Evolutionary conservation across 768 basidiomycete species (phyloP).

Genomic region (Termitomyces heimii): DNA sequence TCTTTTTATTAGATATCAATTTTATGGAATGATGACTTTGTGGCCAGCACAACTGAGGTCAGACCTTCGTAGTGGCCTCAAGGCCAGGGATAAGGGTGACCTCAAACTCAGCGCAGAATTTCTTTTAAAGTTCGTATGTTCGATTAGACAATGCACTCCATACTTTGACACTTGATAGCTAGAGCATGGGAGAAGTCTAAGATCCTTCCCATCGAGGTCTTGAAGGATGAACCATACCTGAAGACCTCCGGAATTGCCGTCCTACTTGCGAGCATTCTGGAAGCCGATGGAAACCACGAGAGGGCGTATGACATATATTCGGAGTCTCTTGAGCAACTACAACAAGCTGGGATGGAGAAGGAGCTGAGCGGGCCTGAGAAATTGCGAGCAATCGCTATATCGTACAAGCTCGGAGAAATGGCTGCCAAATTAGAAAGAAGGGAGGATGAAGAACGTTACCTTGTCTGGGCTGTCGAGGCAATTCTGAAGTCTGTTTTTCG

Average conservation of each 20-base stretch:
- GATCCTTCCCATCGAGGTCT: conserved; percentile 30
- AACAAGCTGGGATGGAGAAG: conserved; percentile 16
- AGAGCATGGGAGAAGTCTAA: conserved; percentile 56
- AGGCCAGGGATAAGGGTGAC: conserved; percentile 56
- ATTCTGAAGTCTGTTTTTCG: conserved; percentile 30
- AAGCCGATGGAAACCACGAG: conserved; percentile 29
- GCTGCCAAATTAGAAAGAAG: conserved; percentile 26
- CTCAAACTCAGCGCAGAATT: conserved; percentile 42
- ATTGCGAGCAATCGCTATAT: conserved; percentile 31
- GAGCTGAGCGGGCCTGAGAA: conserved; percentile 22
- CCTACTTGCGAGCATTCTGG: conserved; percentile 51
- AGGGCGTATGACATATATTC: conserved; percentile 33
- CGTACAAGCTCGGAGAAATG: conserved; percentile 39
- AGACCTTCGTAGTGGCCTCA: conserved; percentile 62
- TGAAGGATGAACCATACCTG: conserved; percentile 46
- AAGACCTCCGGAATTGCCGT: conserved; percentile 67
- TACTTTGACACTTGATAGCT: conserved; percentile 12
- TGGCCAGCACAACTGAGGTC: conserved; percentile 62
- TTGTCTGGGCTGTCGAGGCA: conserved; percentile 37
- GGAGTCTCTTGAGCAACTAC: conserved; percentile 28
- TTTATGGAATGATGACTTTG: conserved; percentile 50
- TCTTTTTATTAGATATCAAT: conserved; percentile 35
- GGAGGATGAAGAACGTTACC: conserved; percentile 37
- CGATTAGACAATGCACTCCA: not conserved
- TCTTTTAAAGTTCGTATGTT: conserved; percentile 42